Conservation (phyloP, 164 flowering plant species). For the Protea cynaroides region DNA sequence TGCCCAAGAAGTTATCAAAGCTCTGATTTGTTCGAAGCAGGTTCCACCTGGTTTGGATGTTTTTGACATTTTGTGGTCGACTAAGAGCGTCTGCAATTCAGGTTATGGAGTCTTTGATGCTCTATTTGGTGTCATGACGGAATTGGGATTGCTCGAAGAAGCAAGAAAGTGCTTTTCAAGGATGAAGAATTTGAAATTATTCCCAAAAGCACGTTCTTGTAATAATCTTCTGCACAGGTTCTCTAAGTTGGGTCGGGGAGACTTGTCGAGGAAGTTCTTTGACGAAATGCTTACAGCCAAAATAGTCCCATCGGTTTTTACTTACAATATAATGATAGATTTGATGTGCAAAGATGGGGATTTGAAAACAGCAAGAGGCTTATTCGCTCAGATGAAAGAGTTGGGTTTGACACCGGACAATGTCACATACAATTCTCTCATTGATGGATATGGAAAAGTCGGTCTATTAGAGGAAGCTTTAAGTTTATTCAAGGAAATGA, state of each 20-base stretch:
- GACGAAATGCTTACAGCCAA: constrained; percentile 51
- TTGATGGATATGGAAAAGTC: constrained; percentile 72
- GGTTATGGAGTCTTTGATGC: constrained; percentile 77
- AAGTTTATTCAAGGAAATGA: constrained; percentile 63
- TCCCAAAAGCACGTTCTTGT: constrained; percentile 66
- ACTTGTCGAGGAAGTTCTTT: constrained; percentile 45
- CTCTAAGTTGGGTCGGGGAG: constrained; percentile 37
- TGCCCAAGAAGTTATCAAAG: constrained; percentile 39
- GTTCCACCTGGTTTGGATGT: constrained; percentile 29
- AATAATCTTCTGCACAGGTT: constrained; percentile 55
- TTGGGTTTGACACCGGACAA: constrained; percentile 55
- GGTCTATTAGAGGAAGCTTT: constrained; percentile 50
- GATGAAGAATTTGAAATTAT: constrained; percentile 51
- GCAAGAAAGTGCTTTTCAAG: constrained; percentile 58
- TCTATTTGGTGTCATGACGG: constrained; percentile 58
- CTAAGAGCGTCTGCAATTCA: constrained; percentile 40
- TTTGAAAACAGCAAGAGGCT: constrained; percentile 39
- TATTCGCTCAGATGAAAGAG: constrained; percentile 54
- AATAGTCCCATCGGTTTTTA: constrained; percentile 48
- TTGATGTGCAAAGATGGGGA: constrained; percentile 65
- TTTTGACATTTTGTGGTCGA: constrained; percentile 59
- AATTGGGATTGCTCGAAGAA: constrained; percentile 59
- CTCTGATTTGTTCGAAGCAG: constrained; percentile 25
- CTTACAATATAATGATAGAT: constrained; percentile 72
- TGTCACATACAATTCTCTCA: constrained; percentile 71